Conservation (phyloP, 257 asterid species). For the Przewalskia tangutica region DNA sequence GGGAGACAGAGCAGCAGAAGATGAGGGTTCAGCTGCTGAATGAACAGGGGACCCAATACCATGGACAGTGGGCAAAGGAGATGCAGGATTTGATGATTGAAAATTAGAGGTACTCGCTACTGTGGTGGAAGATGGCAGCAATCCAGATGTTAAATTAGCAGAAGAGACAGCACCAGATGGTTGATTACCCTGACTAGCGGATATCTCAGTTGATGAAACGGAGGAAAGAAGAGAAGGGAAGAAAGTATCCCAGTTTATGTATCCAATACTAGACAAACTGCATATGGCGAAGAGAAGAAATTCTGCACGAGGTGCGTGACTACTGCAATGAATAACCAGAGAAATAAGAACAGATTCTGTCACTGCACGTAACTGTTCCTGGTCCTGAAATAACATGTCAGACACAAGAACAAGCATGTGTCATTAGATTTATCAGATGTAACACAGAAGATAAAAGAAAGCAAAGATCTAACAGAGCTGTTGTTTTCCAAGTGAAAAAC, state of each 20-base stretch:
- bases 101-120: conserved; percentile 45
- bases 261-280: conserved; percentile 58
- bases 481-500: conserved; percentile 11
- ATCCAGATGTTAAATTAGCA: conserved; percentile 54
- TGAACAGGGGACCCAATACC: conserved; percentile 87
- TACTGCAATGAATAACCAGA: conserved; percentile 75
- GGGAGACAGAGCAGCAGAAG: conserved; percentile 50
- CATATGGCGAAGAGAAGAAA: conserved; percentile 83
- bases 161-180: conserved; percentile 41
- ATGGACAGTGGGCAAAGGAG: conserved; percentile 72
- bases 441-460: neutral
- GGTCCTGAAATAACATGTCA: conserved; percentile 47
- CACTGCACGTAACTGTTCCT: conserved; percentile 70
- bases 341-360: conserved; percentile 72
- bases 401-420: conserved; percentile 3
- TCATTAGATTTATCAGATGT: conserved; percentile 8
- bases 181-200: conserved; percentile 60
- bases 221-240: conserved; percentile 87
- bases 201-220: conserved; percentile 66
- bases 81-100: conserved; percentile 75
- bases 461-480: neutral
- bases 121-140: conserved; percentile 43
- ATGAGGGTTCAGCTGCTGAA: conserved; percentile 74
- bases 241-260: conserved; percentile 87
- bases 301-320: conserved; percentile 90